Evolutionary conservation across 768 basidiomycete species (phyloP).

Genomic region (Ramaria sp.): DNA sequence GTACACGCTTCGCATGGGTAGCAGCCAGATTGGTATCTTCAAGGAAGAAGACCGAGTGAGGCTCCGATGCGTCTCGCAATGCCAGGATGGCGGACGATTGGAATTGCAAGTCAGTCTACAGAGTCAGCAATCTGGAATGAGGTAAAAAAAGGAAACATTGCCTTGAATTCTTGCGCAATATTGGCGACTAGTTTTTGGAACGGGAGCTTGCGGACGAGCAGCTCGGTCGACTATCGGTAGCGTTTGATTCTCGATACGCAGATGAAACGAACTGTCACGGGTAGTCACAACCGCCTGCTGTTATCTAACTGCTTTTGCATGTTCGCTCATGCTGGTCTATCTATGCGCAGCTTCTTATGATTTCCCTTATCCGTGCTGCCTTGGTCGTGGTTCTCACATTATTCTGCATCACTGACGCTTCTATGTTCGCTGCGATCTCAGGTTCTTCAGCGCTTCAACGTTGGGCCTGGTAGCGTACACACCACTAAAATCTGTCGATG

Average conservation of each 20-base stretch:
- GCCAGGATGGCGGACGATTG: conserved; percentile 62
- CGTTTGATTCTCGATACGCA: conserved; percentile 54
- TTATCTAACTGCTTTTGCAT: too few species aligned
- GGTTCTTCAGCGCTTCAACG: too few species aligned
- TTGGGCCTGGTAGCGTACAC: too few species aligned
- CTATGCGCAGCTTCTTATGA: too few species aligned
- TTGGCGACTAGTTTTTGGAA: conserved; percentile 43
- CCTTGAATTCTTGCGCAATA: conserved; percentile 44
- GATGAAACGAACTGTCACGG: too few species aligned
- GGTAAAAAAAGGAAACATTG: conserved; percentile 11
- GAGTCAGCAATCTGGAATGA: conserved; percentile 16
- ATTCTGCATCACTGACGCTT: too few species aligned
- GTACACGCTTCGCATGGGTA: conserved; percentile 47
- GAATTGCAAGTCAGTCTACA: conserved; percentile 63
- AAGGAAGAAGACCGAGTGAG: conserved; percentile 64
- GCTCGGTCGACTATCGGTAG: conserved; percentile 38
- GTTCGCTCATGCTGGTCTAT: too few species aligned
- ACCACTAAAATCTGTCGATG: too few species aligned
- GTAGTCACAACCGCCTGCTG: too few species aligned
- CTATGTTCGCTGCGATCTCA: too few species aligned
- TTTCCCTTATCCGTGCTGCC: too few species aligned
- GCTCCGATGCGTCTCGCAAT: conserved; percentile 51
- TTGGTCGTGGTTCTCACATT: too few species aligned
- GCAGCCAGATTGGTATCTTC: conserved; percentile 59
- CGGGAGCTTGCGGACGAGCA: conserved; percentile 37